Conservation (phyloP, 2,329 filamentous ascomycete species). For the Chrysoporthe puriensis region DNA sequence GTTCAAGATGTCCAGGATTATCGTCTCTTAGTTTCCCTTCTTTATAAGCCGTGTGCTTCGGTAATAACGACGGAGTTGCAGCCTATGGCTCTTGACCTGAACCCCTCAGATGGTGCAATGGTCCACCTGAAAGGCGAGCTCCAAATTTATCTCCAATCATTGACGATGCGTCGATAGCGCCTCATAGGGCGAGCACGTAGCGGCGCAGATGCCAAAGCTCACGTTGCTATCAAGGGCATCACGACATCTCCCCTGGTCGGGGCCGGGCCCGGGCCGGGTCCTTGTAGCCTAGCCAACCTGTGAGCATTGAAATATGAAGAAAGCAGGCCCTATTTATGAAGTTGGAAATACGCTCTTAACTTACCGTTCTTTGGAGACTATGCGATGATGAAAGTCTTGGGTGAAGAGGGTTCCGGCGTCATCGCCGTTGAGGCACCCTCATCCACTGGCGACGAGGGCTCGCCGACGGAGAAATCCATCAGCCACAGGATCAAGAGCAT, state of each 20-base stretch:
- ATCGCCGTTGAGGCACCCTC: conserved; percentile 6
- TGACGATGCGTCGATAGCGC: background rate
- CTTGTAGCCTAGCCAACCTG: background rate
- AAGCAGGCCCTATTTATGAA: background rate
- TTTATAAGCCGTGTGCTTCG: too few relatives aligned
- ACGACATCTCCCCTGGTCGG: conserved; percentile 1
- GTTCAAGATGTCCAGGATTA: background rate
- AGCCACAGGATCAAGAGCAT: conserved; percentile 31
- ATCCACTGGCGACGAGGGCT: background rate
- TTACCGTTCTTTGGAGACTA: too few relatives aligned
- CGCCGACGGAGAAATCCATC: conserved; percentile 20
- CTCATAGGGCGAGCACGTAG: background rate
- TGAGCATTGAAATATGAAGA: conserved; percentile 1
- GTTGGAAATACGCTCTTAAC: too few relatives aligned
- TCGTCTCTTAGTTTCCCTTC: background rate
- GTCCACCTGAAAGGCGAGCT: conserved; percentile 22
- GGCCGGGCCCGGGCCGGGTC: too few relatives aligned
- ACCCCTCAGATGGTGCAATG: conserved; percentile 28
- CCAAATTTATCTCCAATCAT: conserved; percentile 22
- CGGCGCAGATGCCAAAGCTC: background rate
- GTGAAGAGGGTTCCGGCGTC: background rate
- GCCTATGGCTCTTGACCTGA: background rate
- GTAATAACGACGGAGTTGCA: background rate
- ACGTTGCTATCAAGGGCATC: conserved; percentile 24
- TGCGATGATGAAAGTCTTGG: conserved; percentile 12